Base-by-base conservation (phyloP, 2,329 filamentous ascomycete species). In the Neurospora sp. region DNA sequence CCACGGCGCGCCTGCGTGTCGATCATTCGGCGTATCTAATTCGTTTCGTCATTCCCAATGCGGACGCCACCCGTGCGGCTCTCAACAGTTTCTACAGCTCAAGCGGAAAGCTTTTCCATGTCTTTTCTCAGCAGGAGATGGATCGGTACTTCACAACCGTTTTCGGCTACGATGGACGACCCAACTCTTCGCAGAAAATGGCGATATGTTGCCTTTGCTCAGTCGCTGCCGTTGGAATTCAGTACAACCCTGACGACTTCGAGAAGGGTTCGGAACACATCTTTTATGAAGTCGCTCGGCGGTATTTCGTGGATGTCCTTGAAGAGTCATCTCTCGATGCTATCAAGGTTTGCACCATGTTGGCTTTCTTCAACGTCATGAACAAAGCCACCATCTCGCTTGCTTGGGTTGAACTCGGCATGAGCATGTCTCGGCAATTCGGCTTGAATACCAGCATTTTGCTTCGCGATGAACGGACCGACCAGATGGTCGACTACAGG, bases 341-440 rank as follows among this genome's bases (percentile, higher is more conserved):
- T 3, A 75, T 78, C 70, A 77, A 77, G 66, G 71, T 79, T 3
- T 77, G 76, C 11, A 73, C 74, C 0, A 66, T 79, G 52, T 72
- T 78, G 33, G 75, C 77, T 38, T 71, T 79, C 73, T 78, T 75
- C 71, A 79, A 79, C 68, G 70, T 79, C 6, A 71, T 79, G 73
- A 72, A 72, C 67, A 77, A 77, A 38, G 73, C 76, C 3, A 76
- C 74, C 0, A 74, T 76, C 15, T 75, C 77, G 1, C 70, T 78
- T n/a, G 73, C 74, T 2, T 78, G 77, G 71, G 71, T 77, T n/a
- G 77, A 76, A 67, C 70, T 75, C 4, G 78, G 76, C 6, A 68
- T 79, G 33, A 74, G 71, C 37, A 72, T 78, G 67, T 74, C 74
- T n/a, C 74, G 72, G 36, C 69, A 71, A 10, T 71, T 74, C 38